phyloP scores from a whole-genome alignment of 179 eudicot species.

The Vitellaria paradoxa region DNA sequence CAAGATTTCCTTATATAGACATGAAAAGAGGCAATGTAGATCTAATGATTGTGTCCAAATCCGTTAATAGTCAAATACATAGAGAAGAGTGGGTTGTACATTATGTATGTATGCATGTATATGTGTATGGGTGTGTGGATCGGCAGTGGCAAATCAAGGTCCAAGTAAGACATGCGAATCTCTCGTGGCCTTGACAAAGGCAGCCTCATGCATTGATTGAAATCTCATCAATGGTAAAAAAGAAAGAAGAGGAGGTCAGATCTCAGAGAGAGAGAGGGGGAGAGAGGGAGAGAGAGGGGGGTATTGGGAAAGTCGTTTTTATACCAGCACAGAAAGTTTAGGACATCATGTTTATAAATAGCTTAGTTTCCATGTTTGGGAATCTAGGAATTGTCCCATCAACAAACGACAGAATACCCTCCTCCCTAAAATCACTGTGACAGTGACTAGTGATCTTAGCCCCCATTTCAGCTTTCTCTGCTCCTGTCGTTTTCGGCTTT shows the following conservation, averaged over 20 bases:
- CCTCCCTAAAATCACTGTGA: conserved; percentile 19
- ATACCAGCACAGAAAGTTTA: conserved; percentile 35
- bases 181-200: background rate
- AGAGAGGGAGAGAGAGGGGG: background rate
- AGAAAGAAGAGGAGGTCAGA: background rate
- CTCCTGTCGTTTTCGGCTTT: conserved; percentile 28
- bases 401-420: conserved; percentile 12
- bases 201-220: background rate
- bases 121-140: too few species aligned
- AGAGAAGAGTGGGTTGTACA: background rate
- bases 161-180: too few species aligned
- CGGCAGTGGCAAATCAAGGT: too few species aligned
- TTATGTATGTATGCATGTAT: too few species aligned
- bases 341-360: conserved; percentile 19
- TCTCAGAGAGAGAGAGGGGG: background rate
- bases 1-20: conserved; percentile 21
- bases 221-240: background rate
- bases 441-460: conserved; percentile 28
- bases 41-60: conserved; percentile 29
- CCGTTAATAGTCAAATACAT: conserved; percentile 23
- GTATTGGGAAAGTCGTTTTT: conserved; percentile 24
- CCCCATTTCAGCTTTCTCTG: too few species aligned
- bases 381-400: conserved; percentile 45
- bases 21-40: conserved; percentile 17
- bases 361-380: conserved; percentile 28